Evolutionary conservation across 352 stramenopile species (phyloP), one percentile per base, ranked within the genome.

Genomic region (Aphanomyces euteiches): DNA sequence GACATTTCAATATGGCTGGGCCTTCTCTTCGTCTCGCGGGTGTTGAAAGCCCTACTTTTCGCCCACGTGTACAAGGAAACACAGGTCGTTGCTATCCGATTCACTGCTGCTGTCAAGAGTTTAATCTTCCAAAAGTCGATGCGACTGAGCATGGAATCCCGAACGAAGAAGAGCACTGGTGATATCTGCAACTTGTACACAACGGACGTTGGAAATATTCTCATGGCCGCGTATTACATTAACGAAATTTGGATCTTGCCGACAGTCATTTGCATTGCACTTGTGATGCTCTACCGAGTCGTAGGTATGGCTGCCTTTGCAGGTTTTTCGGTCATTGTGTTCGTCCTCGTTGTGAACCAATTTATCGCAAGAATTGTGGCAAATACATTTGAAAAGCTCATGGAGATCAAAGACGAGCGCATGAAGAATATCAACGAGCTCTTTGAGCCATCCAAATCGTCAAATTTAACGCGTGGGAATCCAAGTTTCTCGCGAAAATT

Each of bases 381-480:
- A 28, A n/a, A 17, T 57, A 61, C 37, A 21, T 69, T 54, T 72
- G 57, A 40, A 63, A 65, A 12, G 47, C 38, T 71, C 68, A 66
- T 72, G 69, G 47, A 12, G 53, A 66, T 63, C 43, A 74, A 84
- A 28, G 76, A 80, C 37, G 87, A 95, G 69, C 64, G 92, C 47
- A 76, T 84, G 56, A 76, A 81, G 7, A 64, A 89, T 7, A 15
- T 50, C 8, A 81, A 79, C 15, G 77, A 90, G 36, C 75, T 79
- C 3, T 90, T 89, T 65, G 77, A 28, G 80, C 82, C 38, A 97
- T 98, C 74, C 84, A 92, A 57, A 95, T 97, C 64, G 93, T 98
- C 74, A 98, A 98, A 74, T 89, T 98, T 60, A 96, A 98, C 78
- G 90, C 91, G 7, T 98, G 90, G 92, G 96, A 98, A 75, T 68